Conservation (phyloP, 2,329 filamentous ascomycete genomes). For the Aspergillus ruber region DNA sequence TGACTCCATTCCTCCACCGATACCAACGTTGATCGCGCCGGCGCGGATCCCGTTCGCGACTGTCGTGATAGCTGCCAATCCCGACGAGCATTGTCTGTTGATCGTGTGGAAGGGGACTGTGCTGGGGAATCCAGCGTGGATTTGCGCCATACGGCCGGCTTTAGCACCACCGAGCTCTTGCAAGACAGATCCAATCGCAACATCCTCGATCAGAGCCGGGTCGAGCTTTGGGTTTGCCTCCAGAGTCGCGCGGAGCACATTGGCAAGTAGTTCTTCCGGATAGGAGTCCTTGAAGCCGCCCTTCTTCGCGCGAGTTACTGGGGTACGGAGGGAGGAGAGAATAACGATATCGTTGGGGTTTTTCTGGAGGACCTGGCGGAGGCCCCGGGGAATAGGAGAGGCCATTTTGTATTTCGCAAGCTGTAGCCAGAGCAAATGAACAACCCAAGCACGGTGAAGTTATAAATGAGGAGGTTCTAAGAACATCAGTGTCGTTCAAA, state of each 20-base stretch:
- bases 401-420: slow-evolving; percentile 33
- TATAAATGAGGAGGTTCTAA: slow-evolving; percentile 35
- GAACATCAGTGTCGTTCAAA: slow-evolving; percentile 12
- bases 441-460: slow-evolving; percentile 7
- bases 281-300: slow-evolving; percentile 93
- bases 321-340: slow-evolving; percentile 82
- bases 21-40: slow-evolving; percentile 77
- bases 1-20: slow-evolving; percentile 81
- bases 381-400: slow-evolving; percentile 53
- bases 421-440: neutral
- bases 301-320: slow-evolving; percentile 80
- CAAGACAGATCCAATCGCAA: slow-evolving; percentile 83
- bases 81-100: slow-evolving; percentile 96
- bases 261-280: slow-evolving; percentile 75
- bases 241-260: slow-evolving; percentile 75
- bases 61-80: slow-evolving; percentile 89
- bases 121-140: slow-evolving; percentile 90
- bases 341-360: slow-evolving; percentile 96
- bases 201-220: slow-evolving; percentile 76
- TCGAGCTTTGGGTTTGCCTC: slow-evolving; percentile 73
- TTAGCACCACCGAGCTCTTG: slow-evolving; percentile 73
- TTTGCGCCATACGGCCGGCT: slow-evolving; percentile 76
- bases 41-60: slow-evolving; percentile 79
- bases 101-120: slow-evolving; percentile 73
- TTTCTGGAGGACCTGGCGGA: slow-evolving; percentile 72